A percentile compares a stretch with the other conserved stretches of the same genome.
Evolutionary conservation across 2,329 filamentous ascomycete genomes (phyloP).

Genomic region (Cladosporium sp.): DNA sequence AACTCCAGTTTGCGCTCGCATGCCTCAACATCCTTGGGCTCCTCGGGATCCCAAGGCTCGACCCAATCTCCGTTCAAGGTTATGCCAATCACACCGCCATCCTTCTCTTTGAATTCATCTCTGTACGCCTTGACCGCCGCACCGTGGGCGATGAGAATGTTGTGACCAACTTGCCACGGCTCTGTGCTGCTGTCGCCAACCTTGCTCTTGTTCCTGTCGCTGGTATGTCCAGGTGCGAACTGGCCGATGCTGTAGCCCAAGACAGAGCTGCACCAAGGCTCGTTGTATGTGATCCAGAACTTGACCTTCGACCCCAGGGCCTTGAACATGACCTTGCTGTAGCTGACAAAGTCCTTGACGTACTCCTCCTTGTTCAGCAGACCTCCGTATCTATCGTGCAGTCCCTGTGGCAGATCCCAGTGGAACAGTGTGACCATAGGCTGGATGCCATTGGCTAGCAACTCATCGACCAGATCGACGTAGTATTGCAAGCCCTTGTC

Average conservation of each 20-base stretch:
- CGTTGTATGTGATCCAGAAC: constrained; percentile 63
- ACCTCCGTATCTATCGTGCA: constrained; percentile 80
- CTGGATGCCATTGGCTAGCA: constrained; percentile 72
- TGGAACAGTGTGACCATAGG: constrained; percentile 84
- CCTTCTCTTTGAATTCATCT: constrained; percentile 72
- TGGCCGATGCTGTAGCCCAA: constrained; percentile 75
- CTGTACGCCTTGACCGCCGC: constrained; percentile 79
- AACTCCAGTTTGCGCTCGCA: constrained; percentile 82
- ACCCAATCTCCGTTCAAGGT: constrained; percentile 73
- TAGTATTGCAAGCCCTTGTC: constrained; percentile 76
- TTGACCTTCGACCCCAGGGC: constrained; percentile 73
- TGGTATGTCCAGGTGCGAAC: constrained; percentile 81
- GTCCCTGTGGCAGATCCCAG: constrained; percentile 79
- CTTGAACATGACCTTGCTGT: constrained; percentile 74
- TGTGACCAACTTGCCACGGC: constrained; percentile 82
- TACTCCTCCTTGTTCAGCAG: constrained; percentile 81
- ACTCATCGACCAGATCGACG: constrained; percentile 73
- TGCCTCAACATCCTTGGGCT: constrained; percentile 73
- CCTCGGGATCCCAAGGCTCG: constrained; percentile 78
- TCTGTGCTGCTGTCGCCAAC: constrained; percentile 74
- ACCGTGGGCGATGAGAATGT: constrained; percentile 75
- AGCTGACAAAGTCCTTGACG: constrained; percentile 76
- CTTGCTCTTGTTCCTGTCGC: constrained; percentile 68
- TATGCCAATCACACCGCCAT: constrained; percentile 80
- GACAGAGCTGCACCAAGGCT: constrained; percentile 82